Evolutionary conservation across 257 asterid genomes (phyloP), one percentile per base, ranked within the genome.

Genomic region (Penstemon davidsonii): DNA sequence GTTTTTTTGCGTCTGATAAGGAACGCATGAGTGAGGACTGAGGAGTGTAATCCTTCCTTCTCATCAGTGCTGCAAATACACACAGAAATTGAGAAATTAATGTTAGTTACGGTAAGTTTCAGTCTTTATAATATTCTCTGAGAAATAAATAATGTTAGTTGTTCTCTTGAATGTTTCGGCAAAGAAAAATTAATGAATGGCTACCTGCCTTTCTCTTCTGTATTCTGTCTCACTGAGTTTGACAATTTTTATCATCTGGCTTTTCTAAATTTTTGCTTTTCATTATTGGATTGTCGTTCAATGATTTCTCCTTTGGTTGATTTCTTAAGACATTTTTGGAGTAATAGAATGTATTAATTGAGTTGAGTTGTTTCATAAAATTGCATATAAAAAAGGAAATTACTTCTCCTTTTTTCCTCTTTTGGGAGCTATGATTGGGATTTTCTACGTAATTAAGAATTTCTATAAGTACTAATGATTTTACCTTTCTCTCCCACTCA

Each of bases 1-100:
- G 36, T 25, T 25, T 65, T 51, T 67, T 56, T 47, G 49, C 72
- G 69, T 79, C 68, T 73, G 73, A 74, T 66, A 66, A 55, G 71
- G 69, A 45, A 53, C 8, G 67, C 47, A 67, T 56, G 60, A 13
- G 60, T 47, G 33, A 25, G 33, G 33, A 25, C 33, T 25, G 33
- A 25, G 42, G 63, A 53, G 10, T 15, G 42, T 8, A 25, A 25
- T 25, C 33, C 33, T 25, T 25, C 33, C 33, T 25, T 25, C 33
- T 40, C 60, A 37, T 37, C 19, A 46, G 47, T 66, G 40, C 19
- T 63, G n/a, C 62, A 67, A 59, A 57, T 41, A 2, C 33, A 25
- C 33, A 25, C 33, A 25, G 2, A 25, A 25, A 25, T 25, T 25
- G 33, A 25, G 33, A 25, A 25, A 25, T 25, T 25, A 25, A 25